Evolutionary conservation across 441 rosid genomes (phyloP).

Genomic region (Capsella rubella): DNA sequence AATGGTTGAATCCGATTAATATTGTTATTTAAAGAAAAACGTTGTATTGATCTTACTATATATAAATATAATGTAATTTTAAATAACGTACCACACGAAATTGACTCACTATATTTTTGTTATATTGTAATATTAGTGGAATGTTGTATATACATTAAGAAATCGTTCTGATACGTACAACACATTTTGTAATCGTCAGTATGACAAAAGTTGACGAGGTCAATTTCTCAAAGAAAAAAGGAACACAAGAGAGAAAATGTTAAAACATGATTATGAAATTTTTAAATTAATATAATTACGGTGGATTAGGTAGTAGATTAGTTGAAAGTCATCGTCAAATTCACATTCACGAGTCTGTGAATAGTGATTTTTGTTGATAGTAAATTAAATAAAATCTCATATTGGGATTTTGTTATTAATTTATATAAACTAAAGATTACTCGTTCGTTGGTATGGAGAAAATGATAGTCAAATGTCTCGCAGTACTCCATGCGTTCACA

Average conservation of each 20-base stretch:
- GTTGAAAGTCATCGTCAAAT: slow-evolving; percentile 27
- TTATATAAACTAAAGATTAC: background rate
- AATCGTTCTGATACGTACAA: background rate
- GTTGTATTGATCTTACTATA: background rate
- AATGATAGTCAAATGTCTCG: slow-evolving; percentile 9
- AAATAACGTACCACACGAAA: background rate
- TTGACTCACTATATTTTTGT: background rate
- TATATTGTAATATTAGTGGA: background rate
- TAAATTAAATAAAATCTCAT: background rate
- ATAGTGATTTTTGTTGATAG: background rate
- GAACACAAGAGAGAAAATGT: background rate
- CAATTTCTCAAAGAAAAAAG: slow-evolving; percentile 4
- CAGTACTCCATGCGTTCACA: slow-evolving; percentile 25
- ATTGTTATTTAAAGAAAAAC: background rate
- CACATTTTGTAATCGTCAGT: background rate
- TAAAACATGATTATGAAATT: background rate
- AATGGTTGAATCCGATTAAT: background rate
- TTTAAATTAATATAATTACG: background rate
- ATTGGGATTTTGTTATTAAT: background rate
- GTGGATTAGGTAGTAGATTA: slow-evolving; percentile 41
- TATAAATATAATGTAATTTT: background rate
- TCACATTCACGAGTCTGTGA: slow-evolving; percentile 8
- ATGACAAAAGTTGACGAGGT: slow-evolving; percentile 9
- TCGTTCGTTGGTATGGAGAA: background rate
- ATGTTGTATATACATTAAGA: background rate